Evolutionary conservation across 2,329 filamentous ascomycete species (phyloP), one percentile per base, ranked within the genome.

Genomic region (Lasiodiplodia hormozganensis): DNA sequence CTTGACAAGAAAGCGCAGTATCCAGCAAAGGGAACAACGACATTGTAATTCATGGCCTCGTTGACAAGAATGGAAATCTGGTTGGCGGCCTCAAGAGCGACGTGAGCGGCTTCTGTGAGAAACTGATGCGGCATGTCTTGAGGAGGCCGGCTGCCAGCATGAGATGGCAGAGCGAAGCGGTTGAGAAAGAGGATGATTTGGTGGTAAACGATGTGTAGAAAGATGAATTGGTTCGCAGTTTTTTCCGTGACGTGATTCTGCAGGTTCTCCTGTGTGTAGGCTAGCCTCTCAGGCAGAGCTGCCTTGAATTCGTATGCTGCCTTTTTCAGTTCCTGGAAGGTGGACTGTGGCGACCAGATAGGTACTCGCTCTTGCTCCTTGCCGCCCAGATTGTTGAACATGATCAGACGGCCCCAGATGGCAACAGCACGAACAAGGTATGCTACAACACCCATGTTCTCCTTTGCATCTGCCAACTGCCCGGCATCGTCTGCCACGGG

Each of bases 1-100:
- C 93, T 96, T 1, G 95, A 94, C 25, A 94, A 89, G 77, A 97
- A 98, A 2, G 95, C 94, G 74, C 93, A 96, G 78, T 98, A 99
- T 1, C 96, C 95, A 1, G 94, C 92, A 78, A 98, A 98, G 0
- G 96, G 96, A 0, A 94, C 95, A 0, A 94, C 90, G 8, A 98
- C 88, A 69, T 91, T 89, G 76, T 95, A 90, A 14, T 91, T 87
- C 74, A 94, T 91, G 3, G 92, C 89, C 72, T 96, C 93, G 72
- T 90, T 90, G 62, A 98, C 87, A 56, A 98, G 83, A 36, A 90
- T 88, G 0, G 95, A 97, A 66, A 98, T 96, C 71, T 90, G 88
- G 75, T 93, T 94, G 4, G 96, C 96, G 7, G 95, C 92, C 58
- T 91, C 88, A 69, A 97, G 89, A 0, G 94, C 93, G 69, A 90